These are phyloP conservation scores for Backusella circina DNA, from an alignment of 192 early-diverging fungal genomes.

Conservation along the genomic window DNA sequence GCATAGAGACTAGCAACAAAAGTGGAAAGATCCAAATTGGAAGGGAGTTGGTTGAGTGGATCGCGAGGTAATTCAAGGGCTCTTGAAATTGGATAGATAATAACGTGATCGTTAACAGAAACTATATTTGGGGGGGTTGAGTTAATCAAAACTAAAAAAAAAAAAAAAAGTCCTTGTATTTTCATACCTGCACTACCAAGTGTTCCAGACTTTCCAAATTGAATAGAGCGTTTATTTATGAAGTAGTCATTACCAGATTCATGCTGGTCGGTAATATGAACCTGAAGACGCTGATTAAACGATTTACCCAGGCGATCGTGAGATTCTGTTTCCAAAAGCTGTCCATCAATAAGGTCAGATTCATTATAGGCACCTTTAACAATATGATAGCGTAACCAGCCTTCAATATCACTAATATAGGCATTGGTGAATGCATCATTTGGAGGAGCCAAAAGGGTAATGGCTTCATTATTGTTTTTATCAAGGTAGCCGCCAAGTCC, in stretches of 20 bases:
- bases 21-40: conserved; percentile 47
- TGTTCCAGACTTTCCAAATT: conserved; percentile 53
- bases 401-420: conserved; percentile 14
- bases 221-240: conserved; percentile 22
- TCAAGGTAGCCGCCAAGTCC: conserved; percentile 59
- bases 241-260: conserved; percentile 21
- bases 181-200: conserved; percentile 42
- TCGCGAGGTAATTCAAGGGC: conserved; percentile 48
- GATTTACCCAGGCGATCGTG: conserved; percentile 39
- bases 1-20: conserved; percentile 52
- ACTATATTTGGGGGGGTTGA: conserved; percentile 27
- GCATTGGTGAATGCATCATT: conserved; percentile 49
- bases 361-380: conserved; percentile 44
- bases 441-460: conserved; percentile 68
- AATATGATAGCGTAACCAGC: conserved; percentile 67
- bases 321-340: conserved; percentile 56
- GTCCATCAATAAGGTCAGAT: conserved; percentile 43
- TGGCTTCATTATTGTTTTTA: conserved; percentile 41
- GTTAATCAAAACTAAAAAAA: background rate
- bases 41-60: conserved; percentile 42
- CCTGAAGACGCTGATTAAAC: conserved; percentile 49
- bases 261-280: conserved; percentile 24
- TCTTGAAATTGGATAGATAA: conserved; percentile 59
- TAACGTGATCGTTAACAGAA: conserved; percentile 46
- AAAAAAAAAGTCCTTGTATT: background rate